These are phyloP conservation scores for Mucor racemosus DNA, from an alignment of 371 early-diverging fungal genomes.

Conservation along the genomic window DNA sequence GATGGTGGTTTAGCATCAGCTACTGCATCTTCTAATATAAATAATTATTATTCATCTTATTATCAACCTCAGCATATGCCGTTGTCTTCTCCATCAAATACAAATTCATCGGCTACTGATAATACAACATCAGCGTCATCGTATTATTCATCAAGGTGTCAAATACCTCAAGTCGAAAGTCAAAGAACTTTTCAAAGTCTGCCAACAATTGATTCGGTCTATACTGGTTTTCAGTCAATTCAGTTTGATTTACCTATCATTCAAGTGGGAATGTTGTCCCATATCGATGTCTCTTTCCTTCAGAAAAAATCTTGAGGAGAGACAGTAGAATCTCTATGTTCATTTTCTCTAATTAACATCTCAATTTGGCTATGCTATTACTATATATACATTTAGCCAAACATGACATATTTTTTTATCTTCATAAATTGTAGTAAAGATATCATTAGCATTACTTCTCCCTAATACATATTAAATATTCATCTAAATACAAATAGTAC, in stretches of 20 bases:
- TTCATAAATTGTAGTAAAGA: too few species aligned
- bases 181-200: slow-evolving; percentile 15
- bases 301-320: slow-evolving; percentile 2
- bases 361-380: background rate
- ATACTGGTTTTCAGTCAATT: slow-evolving; percentile 6
- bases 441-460: too few species aligned
- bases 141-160: slow-evolving; percentile 12
- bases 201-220: slow-evolving; percentile 18
- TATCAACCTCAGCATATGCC: slow-evolving; percentile 14
- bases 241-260: slow-evolving; percentile 25
- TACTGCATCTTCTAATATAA: background rate
- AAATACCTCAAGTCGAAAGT: slow-evolving; percentile 19
- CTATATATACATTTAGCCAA: too few species aligned
- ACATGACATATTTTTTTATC: too few species aligned
- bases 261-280: slow-evolving; percentile 22
- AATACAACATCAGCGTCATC: slow-evolving; percentile 7
- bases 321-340: background rate
- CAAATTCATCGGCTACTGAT: background rate
- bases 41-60: background rate
- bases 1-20: background rate
- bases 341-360: background rate
- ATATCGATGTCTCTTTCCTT: slow-evolving; percentile 23
- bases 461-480: too few species aligned
- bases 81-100: slow-evolving; percentile 11
- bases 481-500: too few species aligned